A percentile compares a stretch with the other conserved stretches of the same genome.
These are phyloP conservation scores for Candida parachauliodes DNA, from an alignment of 805 yeast species.

Conservation along the genomic window DNA sequence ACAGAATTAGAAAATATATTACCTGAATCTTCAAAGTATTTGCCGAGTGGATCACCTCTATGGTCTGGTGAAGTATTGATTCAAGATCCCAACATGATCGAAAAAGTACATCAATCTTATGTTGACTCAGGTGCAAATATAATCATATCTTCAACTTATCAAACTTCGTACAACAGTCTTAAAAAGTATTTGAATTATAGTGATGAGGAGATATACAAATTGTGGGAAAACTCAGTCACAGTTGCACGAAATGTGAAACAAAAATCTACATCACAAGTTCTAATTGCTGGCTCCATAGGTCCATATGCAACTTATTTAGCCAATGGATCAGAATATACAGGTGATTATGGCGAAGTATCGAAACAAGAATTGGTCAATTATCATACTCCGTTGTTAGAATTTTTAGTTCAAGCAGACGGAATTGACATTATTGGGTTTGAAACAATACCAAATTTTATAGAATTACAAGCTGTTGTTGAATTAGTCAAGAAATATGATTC, in stretches of 20 bases:
- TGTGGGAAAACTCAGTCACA: slow-evolving; percentile 23
- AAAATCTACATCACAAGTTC: slow-evolving; percentile 7
- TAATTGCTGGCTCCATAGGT: slow-evolving; percentile 65
- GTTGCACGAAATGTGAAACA: slow-evolving; percentile 21
- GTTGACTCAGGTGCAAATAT: slow-evolving; percentile 52
- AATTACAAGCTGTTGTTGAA: slow-evolving; percentile 45
- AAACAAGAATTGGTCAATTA: slow-evolving; percentile 42
- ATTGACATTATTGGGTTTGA: slow-evolving; percentile 65
- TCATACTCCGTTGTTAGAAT: slow-evolving; percentile 44
- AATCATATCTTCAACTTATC: slow-evolving; percentile 58
- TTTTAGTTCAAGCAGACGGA: slow-evolving; percentile 31
- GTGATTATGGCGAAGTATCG: slow-evolving; percentile 48
- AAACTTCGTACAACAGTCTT: slow-evolving; percentile 47
- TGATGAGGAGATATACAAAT: slow-evolving; percentile 13
- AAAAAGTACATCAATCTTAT: slow-evolving; percentile 49
- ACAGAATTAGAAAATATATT: slow-evolving; percentile 55
- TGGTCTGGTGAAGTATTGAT: slow-evolving; percentile 62
- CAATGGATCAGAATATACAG: slow-evolving; percentile 71
- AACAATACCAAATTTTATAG: slow-evolving; percentile 64
- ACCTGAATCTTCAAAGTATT: slow-evolving; percentile 16
- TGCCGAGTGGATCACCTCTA: slow-evolving; percentile 37
- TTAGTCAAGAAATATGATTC: slow-evolving; percentile 22
- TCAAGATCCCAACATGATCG: slow-evolving; percentile 40
- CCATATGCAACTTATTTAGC: slow-evolving; percentile 73
- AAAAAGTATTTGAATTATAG: slow-evolving; percentile 16